Evolutionary conservation across 768 basidiomycete species (phyloP).

Genomic region (Suillus americanus): DNA sequence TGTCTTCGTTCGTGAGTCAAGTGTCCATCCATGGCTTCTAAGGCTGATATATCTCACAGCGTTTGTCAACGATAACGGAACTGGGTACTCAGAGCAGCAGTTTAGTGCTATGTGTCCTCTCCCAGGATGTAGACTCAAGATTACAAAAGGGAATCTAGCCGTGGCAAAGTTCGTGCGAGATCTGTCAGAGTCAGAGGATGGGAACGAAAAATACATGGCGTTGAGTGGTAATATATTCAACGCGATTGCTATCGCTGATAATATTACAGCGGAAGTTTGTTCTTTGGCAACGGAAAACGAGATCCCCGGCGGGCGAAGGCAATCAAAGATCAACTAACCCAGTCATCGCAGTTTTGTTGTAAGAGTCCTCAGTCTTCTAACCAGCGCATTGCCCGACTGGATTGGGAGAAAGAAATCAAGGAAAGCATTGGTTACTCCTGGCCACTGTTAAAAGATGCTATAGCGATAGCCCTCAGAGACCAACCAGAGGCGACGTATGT

Average conservation of each 20-base stretch:
- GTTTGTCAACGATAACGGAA: constrained; percentile 38
- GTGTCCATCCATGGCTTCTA: not conserved
- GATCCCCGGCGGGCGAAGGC: constrained; percentile 27
- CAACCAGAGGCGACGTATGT: constrained; percentile 25
- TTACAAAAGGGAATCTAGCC: constrained; percentile 43
- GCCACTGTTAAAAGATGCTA: constrained; percentile 19
- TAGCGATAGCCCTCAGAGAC: constrained; percentile 17
- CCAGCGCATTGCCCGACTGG: constrained; percentile 26
- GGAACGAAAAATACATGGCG: constrained; percentile 33
- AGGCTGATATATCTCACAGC: constrained; percentile 26
- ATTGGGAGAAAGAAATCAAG: constrained; percentile 24
- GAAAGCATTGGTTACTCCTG: constrained; percentile 27
- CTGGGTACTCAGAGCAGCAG: constrained; percentile 46
- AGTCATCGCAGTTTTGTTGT: constrained; percentile 20
- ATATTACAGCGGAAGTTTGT: constrained; percentile 35
- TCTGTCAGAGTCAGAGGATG: constrained; percentile 26
- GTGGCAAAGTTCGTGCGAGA: constrained; percentile 44
- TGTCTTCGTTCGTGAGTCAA: constrained; percentile 33
- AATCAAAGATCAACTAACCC: constrained; percentile 28
- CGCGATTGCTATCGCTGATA: not conserved
- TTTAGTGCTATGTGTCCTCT: constrained; percentile 40
- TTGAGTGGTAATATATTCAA: constrained; percentile 22
- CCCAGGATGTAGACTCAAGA: constrained; percentile 36
- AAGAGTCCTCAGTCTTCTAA: constrained; percentile 1
- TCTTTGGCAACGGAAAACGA: constrained; percentile 23